Conservation (phyloP, 768 basidiomycete species). For the Filobasidium wieringae region DNA sequence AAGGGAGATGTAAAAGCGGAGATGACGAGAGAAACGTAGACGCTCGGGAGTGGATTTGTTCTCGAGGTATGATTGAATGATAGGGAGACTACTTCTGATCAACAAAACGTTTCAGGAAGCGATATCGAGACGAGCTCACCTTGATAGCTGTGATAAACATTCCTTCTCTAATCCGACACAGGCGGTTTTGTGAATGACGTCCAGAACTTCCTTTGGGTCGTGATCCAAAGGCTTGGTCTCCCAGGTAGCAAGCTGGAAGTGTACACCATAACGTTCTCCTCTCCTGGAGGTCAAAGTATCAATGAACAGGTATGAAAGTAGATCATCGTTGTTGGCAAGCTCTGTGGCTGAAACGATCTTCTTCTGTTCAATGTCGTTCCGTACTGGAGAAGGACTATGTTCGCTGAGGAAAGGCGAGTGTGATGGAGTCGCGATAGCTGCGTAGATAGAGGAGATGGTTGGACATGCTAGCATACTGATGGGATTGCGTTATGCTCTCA, state of each 20-base stretch:
- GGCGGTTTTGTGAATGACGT: conserved; percentile 24
- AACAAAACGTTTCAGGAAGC: conserved; percentile 20
- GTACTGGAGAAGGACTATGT: too few species aligned
- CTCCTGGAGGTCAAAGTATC: conserved; percentile 23
- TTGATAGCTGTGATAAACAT: too few species aligned
- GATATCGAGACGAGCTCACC: not conserved
- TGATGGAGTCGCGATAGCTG: too few species aligned
- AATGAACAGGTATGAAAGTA: conserved; percentile 34
- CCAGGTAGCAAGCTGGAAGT: conserved; percentile 28
- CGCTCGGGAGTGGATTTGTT: not conserved
- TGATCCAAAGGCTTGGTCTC: conserved; percentile 36
- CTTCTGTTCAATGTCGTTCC: not conserved
- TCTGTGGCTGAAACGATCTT: conserved; percentile 21
- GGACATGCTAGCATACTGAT: too few species aligned
- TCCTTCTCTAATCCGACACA: too few species aligned
- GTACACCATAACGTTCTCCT: conserved; percentile 14
- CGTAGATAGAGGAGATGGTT: too few species aligned
- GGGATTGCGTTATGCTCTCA: too few species aligned
- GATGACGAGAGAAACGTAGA: conserved; percentile 19
- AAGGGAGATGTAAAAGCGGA: conserved; percentile 29
- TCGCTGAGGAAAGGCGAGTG: too few species aligned
- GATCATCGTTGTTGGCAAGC: conserved; percentile 33
- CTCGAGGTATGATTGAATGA: conserved; percentile 1
- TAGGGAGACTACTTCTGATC: conserved; percentile 22
- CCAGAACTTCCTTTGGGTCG: conserved; percentile 29